A percentile compares a stretch with the other conserved stretches of the same genome.
Conservation (phyloP, 192 early-diverging fungal species). For the Coemansia sp. region DNA sequence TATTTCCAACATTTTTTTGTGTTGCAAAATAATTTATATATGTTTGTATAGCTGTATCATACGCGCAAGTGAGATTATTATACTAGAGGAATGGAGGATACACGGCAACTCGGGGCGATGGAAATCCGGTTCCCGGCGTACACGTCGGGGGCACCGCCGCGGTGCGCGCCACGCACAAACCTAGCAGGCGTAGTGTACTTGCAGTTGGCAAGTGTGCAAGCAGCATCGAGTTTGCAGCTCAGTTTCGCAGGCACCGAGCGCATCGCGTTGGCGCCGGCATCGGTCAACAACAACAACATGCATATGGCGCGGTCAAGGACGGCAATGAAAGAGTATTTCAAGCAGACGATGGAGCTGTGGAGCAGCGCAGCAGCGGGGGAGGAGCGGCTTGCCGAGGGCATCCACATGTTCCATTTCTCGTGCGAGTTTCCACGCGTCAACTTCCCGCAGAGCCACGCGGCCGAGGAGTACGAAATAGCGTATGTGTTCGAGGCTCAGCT, state of each 20-base stretch:
- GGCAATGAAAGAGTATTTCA: slow-evolving; percentile 44
- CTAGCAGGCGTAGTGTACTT: slow-evolving; percentile 42
- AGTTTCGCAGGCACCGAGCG: slow-evolving; percentile 41
- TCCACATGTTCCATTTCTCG: slow-evolving; percentile 54
- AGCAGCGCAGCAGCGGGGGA: slow-evolving; percentile 25
- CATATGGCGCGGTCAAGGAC: slow-evolving; percentile 22
- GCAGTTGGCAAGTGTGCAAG: slow-evolving; percentile 15
- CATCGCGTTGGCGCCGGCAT: slow-evolving; percentile 33
- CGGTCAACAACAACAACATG: slow-evolving; percentile 24
- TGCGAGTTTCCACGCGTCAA: slow-evolving; percentile 52
- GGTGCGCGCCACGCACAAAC: slow-evolving; percentile 45
- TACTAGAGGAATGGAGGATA: neutral
- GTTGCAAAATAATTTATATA: neutral
- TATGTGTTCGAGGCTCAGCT: slow-evolving; percentile 41
- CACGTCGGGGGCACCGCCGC: slow-evolving; percentile 39
- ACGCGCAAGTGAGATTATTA: neutral
- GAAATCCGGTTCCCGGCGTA: slow-evolving; percentile 52
- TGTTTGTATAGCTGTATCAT: neutral
- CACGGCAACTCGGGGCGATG: neutral
- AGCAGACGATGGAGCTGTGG: slow-evolving; percentile 42
- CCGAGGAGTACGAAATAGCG: slow-evolving; percentile 39
- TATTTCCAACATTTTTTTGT: no score
- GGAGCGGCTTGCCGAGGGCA: slow-evolving; percentile 18
- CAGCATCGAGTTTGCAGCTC: slow-evolving; percentile 31
- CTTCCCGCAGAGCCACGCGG: slow-evolving; percentile 39